Evolutionary conservation across 129 eudicot genomes (phyloP), one percentile per base, ranked within the genome.

Genomic region (Flaveria robusta): DNA sequence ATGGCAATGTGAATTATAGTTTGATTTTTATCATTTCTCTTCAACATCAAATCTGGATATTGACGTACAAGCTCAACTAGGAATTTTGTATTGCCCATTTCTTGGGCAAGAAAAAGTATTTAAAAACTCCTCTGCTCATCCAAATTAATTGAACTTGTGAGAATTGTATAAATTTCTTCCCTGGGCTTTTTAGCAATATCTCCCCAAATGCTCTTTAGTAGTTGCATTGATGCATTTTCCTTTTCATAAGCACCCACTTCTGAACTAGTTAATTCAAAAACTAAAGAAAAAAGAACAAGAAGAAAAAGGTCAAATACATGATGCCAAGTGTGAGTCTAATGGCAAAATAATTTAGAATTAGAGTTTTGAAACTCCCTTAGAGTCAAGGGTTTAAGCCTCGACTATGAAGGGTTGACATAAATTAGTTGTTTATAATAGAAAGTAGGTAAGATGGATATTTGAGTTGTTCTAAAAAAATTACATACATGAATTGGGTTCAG

Each of bases 11-110:
- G 66, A 59, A 59, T 11, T 22, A 59, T 59, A 8, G 66, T 24
- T 59, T 59, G 66, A 23, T 59, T 59, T 12, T 12, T 23, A 59
- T 59, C n/a, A 24, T 59, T 59, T 59, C 3, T 26, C 37, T 59
- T 59, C 66, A 26, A 59, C 66, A 59, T 59, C 37, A 59, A n/a
- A 24, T 59, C 66, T 19, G 66, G 66, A 24, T 59, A 59, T 59
- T 26, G n/a, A 23, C 66, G 66, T 0, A 59, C 24, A n/a, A 59
- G 66, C 66, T 59, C 66, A 24, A 24, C 66, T 59, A 59, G 20
- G 24, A 59, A 24, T 59, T 23, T 59, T 11, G 66, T 24, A 59
- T 59, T 23, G 37, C 66, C 66, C 66, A 24, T 59, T 59, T 59
- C 66, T 11, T 34, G 37, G 24, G 66, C 66, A 11, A 59, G 23